phyloP scores from a whole-genome alignment of 2,329 filamentous ascomycete species.

The Calonectria ilicicola region DNA sequence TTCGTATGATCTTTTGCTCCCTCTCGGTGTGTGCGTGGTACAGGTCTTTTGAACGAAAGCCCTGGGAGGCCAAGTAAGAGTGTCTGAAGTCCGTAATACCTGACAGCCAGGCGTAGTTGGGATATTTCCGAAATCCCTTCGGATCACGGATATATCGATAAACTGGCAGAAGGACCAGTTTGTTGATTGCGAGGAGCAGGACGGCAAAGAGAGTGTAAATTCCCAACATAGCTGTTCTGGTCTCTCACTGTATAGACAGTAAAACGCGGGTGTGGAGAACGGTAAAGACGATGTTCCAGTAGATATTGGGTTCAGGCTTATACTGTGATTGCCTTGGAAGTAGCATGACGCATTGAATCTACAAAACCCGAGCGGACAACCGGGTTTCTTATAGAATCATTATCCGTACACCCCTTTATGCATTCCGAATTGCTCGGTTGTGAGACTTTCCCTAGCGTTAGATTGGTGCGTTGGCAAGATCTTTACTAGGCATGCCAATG shows the following conservation, averaged over 20 bases:
- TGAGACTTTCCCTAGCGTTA: not conserved
- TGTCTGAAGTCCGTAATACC: slow-evolving; percentile 27
- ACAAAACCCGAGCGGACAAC: too few species aligned
- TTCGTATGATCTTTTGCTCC: slow-evolving; percentile 39
- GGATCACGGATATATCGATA: slow-evolving; percentile 46
- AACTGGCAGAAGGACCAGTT: not conserved
- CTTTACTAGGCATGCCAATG: not conserved
- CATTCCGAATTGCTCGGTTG: too few species aligned
- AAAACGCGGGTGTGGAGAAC: too few species aligned
- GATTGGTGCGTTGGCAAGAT: not conserved
- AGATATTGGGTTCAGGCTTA: too few species aligned
- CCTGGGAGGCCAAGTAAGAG: slow-evolving; percentile 33
- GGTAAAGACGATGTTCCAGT: too few species aligned
- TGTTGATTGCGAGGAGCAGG: not conserved
- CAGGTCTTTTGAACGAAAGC: slow-evolving; percentile 59
- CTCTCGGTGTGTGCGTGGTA: slow-evolving; percentile 56
- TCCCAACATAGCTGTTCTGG: not conserved
- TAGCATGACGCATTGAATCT: too few species aligned
- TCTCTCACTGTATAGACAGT: too few species aligned
- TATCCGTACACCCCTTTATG: too few species aligned
- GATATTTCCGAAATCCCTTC: slow-evolving; percentile 39
- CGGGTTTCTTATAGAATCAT: too few species aligned
- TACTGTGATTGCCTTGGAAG: too few species aligned
- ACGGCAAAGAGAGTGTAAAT: not conserved
- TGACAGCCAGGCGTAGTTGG: slow-evolving; percentile 22